Conservation (phyloP, 805 yeast species). For the Candida khao-thaluensis region DNA sequence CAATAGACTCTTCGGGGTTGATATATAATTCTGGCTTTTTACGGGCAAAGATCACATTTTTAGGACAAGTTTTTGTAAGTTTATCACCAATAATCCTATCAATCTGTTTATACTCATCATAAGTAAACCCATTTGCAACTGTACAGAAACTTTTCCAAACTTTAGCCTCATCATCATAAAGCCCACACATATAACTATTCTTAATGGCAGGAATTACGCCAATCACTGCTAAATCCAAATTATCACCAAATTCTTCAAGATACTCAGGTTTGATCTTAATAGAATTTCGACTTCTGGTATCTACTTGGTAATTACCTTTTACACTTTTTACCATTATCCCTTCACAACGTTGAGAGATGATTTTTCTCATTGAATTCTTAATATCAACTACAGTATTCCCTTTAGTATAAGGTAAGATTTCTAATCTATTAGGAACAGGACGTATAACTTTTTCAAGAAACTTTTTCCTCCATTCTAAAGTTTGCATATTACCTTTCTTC, state of each 20-base stretch:
- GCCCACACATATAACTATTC: slow-evolving; percentile 70
- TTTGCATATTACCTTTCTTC: slow-evolving; percentile 2
- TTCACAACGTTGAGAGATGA: slow-evolving; percentile 66
- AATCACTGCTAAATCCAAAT: slow-evolving; percentile 73
- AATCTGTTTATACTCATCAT: slow-evolving; percentile 59
- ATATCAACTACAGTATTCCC: slow-evolving; percentile 54
- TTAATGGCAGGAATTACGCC: slow-evolving; percentile 78
- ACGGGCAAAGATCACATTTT: slow-evolving; percentile 51
- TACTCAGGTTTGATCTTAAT: slow-evolving; percentile 90
- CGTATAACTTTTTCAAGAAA: slow-evolving; percentile 47
- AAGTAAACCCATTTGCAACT: slow-evolving; percentile 82
- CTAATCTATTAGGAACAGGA: slow-evolving; percentile 49
- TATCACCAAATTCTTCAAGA: slow-evolving; percentile 80
- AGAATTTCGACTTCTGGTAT: slow-evolving; percentile 62
- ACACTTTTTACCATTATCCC: slow-evolving; percentile 78
- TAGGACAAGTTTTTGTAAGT: slow-evolving; percentile 28
- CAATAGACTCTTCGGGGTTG: slow-evolving; percentile 71
- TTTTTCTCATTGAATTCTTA: slow-evolving; percentile 51
- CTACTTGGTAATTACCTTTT: slow-evolving; percentile 53
- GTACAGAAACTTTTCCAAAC: slow-evolving; percentile 67
- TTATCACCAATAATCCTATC: slow-evolving; percentile 54
- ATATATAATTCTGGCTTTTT: slow-evolving; percentile 75
- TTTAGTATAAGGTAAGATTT: slow-evolving; percentile 41
- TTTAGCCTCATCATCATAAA: slow-evolving; percentile 45
- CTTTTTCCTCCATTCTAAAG: slow-evolving; percentile 52